phyloP scores from a whole-genome alignment of 495 filamentous ascomycete genomes.

The Hypoxylon rickii region DNA sequence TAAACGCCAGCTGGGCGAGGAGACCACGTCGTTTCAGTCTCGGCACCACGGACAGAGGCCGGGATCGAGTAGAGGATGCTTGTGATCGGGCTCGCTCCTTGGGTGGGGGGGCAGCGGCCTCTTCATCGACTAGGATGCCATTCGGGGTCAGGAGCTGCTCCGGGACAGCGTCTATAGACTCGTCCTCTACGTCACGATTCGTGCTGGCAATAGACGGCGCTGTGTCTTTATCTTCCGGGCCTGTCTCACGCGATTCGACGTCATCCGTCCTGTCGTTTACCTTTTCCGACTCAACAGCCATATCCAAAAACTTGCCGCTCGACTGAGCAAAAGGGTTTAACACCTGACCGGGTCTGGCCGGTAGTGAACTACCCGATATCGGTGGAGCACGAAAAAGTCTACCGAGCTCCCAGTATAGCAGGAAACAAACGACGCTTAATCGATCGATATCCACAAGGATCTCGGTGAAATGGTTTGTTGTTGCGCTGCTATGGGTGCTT shows the following conservation, averaged over 20 bases:
- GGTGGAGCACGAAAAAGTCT: neutral
- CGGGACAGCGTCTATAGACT: conserved; percentile 18
- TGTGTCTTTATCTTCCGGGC: conserved; percentile 12
- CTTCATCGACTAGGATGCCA: conserved; percentile 26
- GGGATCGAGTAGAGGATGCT: conserved; percentile 46
- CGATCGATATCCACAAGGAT: no score
- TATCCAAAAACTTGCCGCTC: conserved; percentile 5
- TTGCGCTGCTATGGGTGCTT: no score
- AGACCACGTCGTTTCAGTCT: conserved; percentile 73
- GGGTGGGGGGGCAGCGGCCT: conserved; percentile 17
- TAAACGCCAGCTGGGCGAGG: conserved; percentile 69
- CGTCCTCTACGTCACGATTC: conserved; percentile 13
- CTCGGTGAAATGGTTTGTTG: no score
- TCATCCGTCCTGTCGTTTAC: conserved; percentile 19
- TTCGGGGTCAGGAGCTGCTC: conserved; percentile 16
- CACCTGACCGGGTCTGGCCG: no score
- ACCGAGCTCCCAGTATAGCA: no score
- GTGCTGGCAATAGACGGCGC: conserved; percentile 15
- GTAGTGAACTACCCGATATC: neutral
- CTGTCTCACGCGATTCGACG: neutral
- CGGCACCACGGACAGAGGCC: conserved; percentile 60
- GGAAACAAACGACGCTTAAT: no score
- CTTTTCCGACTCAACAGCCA: conserved; percentile 24
- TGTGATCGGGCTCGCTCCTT: conserved; percentile 30
- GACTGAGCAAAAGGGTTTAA: no score